Conservation (phyloP, 2,329 filamentous ascomycete genomes). For the Grosmannia serpens region DNA sequence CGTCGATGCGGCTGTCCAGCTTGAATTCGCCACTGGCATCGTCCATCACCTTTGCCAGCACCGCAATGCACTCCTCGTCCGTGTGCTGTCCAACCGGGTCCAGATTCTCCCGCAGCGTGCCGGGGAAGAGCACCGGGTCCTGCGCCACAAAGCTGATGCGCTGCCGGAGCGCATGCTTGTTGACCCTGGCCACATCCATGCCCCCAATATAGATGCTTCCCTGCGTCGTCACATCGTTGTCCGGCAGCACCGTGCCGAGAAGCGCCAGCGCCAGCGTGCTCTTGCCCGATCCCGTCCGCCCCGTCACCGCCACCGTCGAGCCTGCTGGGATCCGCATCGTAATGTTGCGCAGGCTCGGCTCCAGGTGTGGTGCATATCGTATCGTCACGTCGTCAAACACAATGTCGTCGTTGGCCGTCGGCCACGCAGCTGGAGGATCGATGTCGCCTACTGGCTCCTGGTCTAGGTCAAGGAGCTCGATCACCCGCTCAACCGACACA, state of each 20-base stretch:
- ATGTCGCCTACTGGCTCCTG: constrained; percentile 59
- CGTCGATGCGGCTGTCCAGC: constrained; percentile 40
- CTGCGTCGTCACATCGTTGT: constrained; percentile 17
- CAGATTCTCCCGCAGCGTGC: constrained; percentile 50
- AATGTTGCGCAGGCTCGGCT: constrained; percentile 58
- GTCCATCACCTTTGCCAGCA: constrained; percentile 49
- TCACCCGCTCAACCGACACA: constrained; percentile 76
- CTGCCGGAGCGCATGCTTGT: constrained; percentile 43
- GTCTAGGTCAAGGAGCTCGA: constrained; percentile 69
- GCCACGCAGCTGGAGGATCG: constrained; percentile 56
- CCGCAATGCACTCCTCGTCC: constrained; percentile 35
- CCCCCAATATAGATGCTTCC: constrained; percentile 44
- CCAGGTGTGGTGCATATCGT: constrained; percentile 66
- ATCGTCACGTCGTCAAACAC: constrained; percentile 68
- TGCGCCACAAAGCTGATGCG: constrained; percentile 53
- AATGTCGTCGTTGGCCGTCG: constrained; percentile 58
- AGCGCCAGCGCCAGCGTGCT: constrained; percentile 58
- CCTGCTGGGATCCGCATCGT: constrained; percentile 60
- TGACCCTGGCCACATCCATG: constrained; percentile 38
- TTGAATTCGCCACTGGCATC: constrained; percentile 19
- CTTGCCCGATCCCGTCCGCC: constrained; percentile 79
- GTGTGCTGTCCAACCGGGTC: constrained; percentile 53
- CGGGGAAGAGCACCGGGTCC: constrained; percentile 50
- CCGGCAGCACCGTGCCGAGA: constrained; percentile 42
- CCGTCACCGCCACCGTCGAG: constrained; percentile 56